Conservation (phyloP, 1,284 basidiomycete species). For the Sporisorium reilianum region DNA sequence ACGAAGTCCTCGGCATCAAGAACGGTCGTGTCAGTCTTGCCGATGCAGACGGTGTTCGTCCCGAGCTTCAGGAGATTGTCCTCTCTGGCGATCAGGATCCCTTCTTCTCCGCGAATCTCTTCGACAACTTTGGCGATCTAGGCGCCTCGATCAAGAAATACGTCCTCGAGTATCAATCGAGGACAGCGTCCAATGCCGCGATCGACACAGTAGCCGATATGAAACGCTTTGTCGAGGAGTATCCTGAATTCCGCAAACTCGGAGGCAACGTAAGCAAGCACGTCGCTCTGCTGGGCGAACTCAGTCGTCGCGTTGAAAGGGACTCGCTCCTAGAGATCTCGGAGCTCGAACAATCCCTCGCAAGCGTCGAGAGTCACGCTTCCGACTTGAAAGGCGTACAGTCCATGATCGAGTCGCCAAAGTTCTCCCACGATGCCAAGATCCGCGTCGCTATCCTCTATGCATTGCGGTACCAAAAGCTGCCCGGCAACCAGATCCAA, state of each 20-base stretch:
- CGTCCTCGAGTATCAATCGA: conserved; percentile 90
- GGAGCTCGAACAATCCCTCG: conserved; percentile 95
- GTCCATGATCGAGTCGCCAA: conserved; percentile 73
- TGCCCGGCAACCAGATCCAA: conserved; percentile 84
- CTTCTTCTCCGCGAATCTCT: conserved; percentile 91
- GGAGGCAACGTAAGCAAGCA: conserved; percentile 99
- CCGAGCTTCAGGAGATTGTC: conserved; percentile 95
- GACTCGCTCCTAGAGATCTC: conserved; percentile 83
- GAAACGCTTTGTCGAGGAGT: conserved; percentile 89
- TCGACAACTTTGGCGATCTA: conserved; percentile 96
- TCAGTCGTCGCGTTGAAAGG: conserved; percentile 87
- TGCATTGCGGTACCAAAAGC: conserved; percentile 93
- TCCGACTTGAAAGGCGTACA: conserved; percentile 78
- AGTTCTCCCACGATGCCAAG: conserved; percentile 82
- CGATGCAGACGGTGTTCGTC: conserved; percentile 84
- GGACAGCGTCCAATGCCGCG: conserved; percentile 79
- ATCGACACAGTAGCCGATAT: conserved; percentile 93
- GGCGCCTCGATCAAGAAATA: conserved; percentile 92
- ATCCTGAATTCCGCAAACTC: conserved; percentile 94
- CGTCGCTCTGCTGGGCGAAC: conserved; percentile 93
- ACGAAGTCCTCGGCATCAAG: conserved; percentile 91
- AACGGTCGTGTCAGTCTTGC: conserved; percentile 91
- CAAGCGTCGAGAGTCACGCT: conserved; percentile 83
- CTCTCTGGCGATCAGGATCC: conserved; percentile 90
- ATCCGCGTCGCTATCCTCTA: conserved; percentile 93